Percentiles rank a stretch among this genome's conserved stretches.
These are phyloP conservation scores for Metarhizium anisopliae DNA, from an alignment of 2,329 filamentous ascomycete genomes.

Conservation along the genomic window DNA sequence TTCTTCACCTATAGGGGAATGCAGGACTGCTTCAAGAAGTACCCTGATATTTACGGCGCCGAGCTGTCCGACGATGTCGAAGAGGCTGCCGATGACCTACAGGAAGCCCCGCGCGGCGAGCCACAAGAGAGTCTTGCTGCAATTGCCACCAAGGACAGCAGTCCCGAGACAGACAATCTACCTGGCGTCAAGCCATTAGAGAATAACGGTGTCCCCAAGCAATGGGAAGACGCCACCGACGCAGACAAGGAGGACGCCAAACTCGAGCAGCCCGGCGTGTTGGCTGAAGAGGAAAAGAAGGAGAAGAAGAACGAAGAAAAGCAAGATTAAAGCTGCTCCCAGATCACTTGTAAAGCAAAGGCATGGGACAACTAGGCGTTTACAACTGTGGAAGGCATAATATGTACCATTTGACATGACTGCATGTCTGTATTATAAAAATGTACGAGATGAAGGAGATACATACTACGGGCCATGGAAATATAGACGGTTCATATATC, in stretches of 20 bases:
- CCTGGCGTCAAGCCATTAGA: constrained; percentile 3
- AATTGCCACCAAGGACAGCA: background rate
- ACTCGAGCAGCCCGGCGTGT: constrained; percentile 6
- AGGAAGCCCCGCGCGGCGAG: constrained; percentile 7
- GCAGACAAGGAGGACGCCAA: constrained; percentile 18
- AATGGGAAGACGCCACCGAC: constrained; percentile 20
- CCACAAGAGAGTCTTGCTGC: background rate
- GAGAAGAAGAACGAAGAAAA: constrained; percentile 11
- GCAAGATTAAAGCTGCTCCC: background rate
- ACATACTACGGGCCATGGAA: background rate
- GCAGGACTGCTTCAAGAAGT: constrained; percentile 92
- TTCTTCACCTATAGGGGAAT: constrained; percentile 57
- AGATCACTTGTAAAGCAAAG: background rate
- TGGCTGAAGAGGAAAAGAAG: constrained; percentile 8
- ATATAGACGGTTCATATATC: constrained; percentile 3
- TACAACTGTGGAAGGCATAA: constrained; percentile 1
- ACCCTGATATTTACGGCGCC: constrained; percentile 87
- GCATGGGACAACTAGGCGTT: background rate
- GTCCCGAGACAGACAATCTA: constrained; percentile 9
- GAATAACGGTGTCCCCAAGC: constrained; percentile 7
- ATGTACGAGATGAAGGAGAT: constrained; percentile 1
- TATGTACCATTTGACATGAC: constrained; percentile 7
- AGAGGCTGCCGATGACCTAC: constrained; percentile 15
- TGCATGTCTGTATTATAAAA: constrained; percentile 8
- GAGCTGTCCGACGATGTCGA: constrained; percentile 68